Conservation (phyloP, 352 stramenopile genomes). For the Thalassiosira livingstoniorum region DNA sequence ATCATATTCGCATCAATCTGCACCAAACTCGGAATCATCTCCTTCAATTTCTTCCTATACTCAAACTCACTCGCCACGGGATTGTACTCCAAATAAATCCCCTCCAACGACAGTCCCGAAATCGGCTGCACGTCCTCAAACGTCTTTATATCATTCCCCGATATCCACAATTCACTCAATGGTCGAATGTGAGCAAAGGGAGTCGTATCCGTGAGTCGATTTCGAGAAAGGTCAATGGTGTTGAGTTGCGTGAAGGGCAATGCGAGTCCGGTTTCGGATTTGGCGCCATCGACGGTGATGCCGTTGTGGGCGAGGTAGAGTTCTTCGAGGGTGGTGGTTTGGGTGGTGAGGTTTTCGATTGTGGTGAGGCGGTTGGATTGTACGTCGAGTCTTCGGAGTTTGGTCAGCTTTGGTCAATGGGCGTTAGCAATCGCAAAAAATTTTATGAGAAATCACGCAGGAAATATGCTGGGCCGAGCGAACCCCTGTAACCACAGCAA, state of each 20-base stretch:
- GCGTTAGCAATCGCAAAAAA: too few relatives aligned
- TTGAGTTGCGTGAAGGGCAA: slow-evolving; percentile 88
- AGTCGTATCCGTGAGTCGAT: slow-evolving; percentile 76
- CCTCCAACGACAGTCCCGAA: slow-evolving; percentile 84
- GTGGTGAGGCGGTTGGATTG: slow-evolving; percentile 96
- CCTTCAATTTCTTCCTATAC: slow-evolving; percentile 93
- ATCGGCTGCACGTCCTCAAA: slow-evolving; percentile 75
- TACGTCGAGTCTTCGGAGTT: slow-evolving; percentile 89
- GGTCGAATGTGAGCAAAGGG: slow-evolving; percentile 71
- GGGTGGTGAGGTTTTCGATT: slow-evolving; percentile 91
- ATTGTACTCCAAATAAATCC: slow-evolving; percentile 96
- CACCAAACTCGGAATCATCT: slow-evolving; percentile 90
- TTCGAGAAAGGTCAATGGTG: slow-evolving; percentile 84
- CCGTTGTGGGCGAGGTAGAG: slow-evolving; percentile 98
- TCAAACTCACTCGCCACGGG: slow-evolving; percentile 92
- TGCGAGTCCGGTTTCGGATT: slow-evolving; percentile 87
- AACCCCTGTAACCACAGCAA: too few relatives aligned
- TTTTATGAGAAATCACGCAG: too few relatives aligned
- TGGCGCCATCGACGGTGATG: slow-evolving; percentile 92
- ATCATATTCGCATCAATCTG: slow-evolving; percentile 94
- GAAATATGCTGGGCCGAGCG: too few relatives aligned
- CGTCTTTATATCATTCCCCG: slow-evolving; percentile 78
- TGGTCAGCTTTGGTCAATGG: slow-evolving; percentile 86
- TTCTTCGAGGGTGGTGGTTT: slow-evolving; percentile 91
- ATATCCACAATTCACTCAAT: slow-evolving; percentile 85